These are phyloP conservation scores for Pestalotiopsis sp. DNA, from an alignment of 2,329 filamentous ascomycete species.

Conservation along the genomic window DNA sequence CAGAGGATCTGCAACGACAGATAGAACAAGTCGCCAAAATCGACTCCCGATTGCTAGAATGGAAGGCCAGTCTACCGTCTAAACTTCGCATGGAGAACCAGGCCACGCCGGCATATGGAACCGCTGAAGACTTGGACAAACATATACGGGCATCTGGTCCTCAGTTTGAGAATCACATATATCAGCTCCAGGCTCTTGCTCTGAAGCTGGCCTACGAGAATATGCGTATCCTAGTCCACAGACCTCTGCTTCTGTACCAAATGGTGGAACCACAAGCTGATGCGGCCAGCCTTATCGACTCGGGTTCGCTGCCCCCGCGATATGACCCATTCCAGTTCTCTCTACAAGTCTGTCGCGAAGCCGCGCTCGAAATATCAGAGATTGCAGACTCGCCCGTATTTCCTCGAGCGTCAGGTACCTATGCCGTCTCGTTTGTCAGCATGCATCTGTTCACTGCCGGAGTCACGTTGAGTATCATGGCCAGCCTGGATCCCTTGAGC, in stretches of 20 bases:
- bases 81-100: neutral
- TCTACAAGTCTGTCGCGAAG: neutral
- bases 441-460: slow-evolving; percentile 27
- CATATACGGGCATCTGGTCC: neutral
- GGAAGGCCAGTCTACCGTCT: neutral
- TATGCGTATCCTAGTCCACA: neutral
- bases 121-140: neutral
- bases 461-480: slow-evolving; percentile 24
- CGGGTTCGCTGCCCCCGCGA: neutral
- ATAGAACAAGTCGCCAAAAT: neutral
- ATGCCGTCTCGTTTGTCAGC: slow-evolving; percentile 24
- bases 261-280: neutral
- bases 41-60: neutral
- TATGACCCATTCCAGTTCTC: neutral
- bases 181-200: neutral
- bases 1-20: neutral
- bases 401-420: slow-evolving; percentile 20
- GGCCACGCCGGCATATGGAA: neutral
- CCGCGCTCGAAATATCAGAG: neutral
- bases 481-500: slow-evolving; percentile 21
- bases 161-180: neutral
- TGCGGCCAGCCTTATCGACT: neutral
- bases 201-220: neutral
- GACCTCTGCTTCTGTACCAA: neutral
- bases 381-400: slow-evolving; percentile 17